A percentile compares a stretch with the other conserved stretches of the same genome.
Conservation (phyloP, 805 yeast species). For the Candida piceae region DNA sequence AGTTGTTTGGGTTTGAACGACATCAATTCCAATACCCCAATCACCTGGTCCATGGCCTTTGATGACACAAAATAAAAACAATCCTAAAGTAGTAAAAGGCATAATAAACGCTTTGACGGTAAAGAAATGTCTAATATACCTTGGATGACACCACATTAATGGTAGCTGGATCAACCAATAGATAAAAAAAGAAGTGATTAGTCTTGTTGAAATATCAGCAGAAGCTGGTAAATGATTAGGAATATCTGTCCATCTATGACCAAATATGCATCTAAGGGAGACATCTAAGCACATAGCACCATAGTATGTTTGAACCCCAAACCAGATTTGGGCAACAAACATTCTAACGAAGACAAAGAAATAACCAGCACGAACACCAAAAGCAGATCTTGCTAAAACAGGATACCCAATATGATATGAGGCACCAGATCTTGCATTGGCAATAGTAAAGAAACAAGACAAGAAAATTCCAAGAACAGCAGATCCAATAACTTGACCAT, state of each 20-base stretch:
- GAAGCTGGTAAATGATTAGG: constrained; percentile 16
- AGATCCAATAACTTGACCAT: constrained; percentile 16
- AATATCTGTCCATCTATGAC: constrained; percentile 16
- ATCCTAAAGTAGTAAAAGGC: constrained; percentile 18
- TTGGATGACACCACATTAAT: constrained; percentile 17
- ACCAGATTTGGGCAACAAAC: constrained; percentile 34
- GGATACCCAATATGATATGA: constrained; percentile 35
- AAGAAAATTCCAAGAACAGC: constrained; percentile 9
- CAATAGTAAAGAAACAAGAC: constrained; percentile 13
- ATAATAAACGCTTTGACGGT: constrained; percentile 15
- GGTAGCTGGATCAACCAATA: constrained; percentile 20
- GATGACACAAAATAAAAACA: constrained; percentile 17
- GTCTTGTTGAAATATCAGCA: constrained; percentile 13
- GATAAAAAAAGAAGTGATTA: constrained; percentile 16
- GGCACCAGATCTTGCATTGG: constrained; percentile 17
- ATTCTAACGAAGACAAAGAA: constrained; percentile 33
- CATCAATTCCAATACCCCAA: constrained; percentile 11
- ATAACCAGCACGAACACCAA: constrained; percentile 32
- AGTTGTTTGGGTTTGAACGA: constrained; percentile 2
- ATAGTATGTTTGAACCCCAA: constrained; percentile 34
- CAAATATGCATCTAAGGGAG: constrained; percentile 20
- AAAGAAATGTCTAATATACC: constrained; percentile 15
- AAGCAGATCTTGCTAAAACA: constrained; percentile 31
- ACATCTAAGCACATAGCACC: constrained; percentile 34
- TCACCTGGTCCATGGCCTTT: constrained; percentile 17